Conservation (phyloP, 1,284 basidiomycete genomes). For the Mycosarcoma mackinlayi region DNA sequence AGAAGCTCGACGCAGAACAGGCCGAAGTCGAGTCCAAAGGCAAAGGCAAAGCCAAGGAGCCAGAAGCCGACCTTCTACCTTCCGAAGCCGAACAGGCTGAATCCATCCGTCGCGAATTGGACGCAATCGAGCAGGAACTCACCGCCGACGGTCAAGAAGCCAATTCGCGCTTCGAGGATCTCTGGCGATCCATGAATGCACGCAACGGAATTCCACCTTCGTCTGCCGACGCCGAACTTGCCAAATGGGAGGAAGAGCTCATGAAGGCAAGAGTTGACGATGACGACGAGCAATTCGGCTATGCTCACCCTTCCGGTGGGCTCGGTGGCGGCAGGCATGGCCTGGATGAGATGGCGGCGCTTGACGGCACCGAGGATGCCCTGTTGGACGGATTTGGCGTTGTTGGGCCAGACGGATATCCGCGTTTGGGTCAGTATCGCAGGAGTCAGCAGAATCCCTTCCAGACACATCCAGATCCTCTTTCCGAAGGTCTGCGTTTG, state of each 20-base stretch:
- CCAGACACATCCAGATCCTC: conserved; percentile 72
- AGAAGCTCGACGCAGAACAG: conserved; percentile 58
- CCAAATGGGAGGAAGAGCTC: conserved; percentile 77
- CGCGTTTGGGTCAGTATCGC: conserved; percentile 60
- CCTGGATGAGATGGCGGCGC: conserved; percentile 55
- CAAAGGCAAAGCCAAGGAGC: conserved; percentile 55
- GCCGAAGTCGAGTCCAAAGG: conserved; percentile 56
- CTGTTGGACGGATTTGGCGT: conserved; percentile 59
- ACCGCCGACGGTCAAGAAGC: conserved; percentile 52
- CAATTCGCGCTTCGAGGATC: conserved; percentile 63
- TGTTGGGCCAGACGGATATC: conserved; percentile 61
- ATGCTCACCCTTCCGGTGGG: conserved; percentile 62
- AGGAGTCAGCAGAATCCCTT: conserved; percentile 74
- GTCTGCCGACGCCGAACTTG: conserved; percentile 69
- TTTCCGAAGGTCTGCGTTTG: conserved; percentile 73
- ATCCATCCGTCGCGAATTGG: conserved; percentile 56
- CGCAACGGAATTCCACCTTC: conserved; percentile 43
- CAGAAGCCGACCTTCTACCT: conserved; percentile 37
- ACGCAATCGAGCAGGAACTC: conserved; percentile 60
- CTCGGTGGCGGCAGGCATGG: conserved; percentile 56
- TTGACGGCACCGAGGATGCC: conserved; percentile 61
- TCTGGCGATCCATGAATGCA: conserved; percentile 65
- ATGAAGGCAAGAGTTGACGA: conserved; percentile 74
- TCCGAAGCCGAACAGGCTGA: conserved; percentile 61
- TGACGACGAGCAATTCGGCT: conserved; percentile 69